phyloP scores from a whole-genome alignment of 495 filamentous ascomycete genomes.

The Hypoxylon cercidicola region DNA sequence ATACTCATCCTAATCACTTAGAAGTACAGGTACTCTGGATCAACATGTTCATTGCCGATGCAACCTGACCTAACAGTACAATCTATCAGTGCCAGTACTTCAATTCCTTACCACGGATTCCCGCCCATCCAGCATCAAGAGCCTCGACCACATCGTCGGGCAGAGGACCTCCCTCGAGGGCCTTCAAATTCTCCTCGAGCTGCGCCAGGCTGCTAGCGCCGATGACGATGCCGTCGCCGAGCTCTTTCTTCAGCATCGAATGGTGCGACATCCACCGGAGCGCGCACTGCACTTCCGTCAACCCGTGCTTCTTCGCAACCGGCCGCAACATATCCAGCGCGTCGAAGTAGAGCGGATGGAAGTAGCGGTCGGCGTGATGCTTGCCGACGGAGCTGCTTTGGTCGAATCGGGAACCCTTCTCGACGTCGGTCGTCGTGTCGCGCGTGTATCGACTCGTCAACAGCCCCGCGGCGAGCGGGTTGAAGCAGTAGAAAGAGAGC shows the following conservation, averaged over 20 bases:
- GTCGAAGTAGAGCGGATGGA: constrained; percentile 59
- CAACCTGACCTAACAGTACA: neutral
- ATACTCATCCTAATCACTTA: neutral
- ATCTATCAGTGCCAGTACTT: constrained; percentile 15
- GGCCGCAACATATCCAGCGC: constrained; percentile 58
- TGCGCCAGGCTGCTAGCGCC: constrained; percentile 61
- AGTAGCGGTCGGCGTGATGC: constrained; percentile 50
- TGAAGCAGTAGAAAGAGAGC: constrained; percentile 61
- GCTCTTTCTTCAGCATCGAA: constrained; percentile 49
- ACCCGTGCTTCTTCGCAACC: constrained; percentile 54
- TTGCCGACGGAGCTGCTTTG: neutral
- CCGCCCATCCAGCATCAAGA: constrained; percentile 63
- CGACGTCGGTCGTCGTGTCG: neutral
- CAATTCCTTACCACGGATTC: constrained; percentile 40
- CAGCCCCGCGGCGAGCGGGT: constrained; percentile 61
- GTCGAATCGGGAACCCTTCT: neutral
- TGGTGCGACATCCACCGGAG: constrained; percentile 62
- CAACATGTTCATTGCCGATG: neutral
- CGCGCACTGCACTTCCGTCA: constrained; percentile 58
- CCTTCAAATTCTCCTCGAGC: constrained; percentile 60
- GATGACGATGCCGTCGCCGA: constrained; percentile 64
- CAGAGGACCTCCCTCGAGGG: constrained; percentile 64
- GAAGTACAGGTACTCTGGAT: neutral
- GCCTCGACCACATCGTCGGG: constrained; percentile 64
- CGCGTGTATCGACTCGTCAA: constrained; percentile 53